Base-by-base conservation (phyloP, 225 moss, liverwort and hornwort genomes). In the Polytrichum commune region DNA sequence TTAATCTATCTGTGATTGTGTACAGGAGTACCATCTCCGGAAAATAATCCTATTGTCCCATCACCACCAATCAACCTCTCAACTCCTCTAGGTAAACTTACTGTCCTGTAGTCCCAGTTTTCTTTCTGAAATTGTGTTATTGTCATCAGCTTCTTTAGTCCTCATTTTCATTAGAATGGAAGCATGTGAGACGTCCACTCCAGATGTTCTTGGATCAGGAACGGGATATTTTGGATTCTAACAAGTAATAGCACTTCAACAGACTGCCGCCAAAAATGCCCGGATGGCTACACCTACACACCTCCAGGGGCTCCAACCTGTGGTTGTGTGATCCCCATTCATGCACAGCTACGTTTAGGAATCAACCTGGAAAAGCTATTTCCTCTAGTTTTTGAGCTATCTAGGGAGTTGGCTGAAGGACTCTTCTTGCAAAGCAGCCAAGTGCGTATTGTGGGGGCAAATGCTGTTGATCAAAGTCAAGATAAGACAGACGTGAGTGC, bases 351-450 rank as follows among this genome's bases (percentile, higher is more conserved):
- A 55, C 77, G 82, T 27, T 78, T 91, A 16, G 84, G 76, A 65
- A 78, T 91, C 61, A 82, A 85, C 29, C 67, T 91, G 76, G 90
- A 86, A 28, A 73, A 65, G 2, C 74, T 91, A 62, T 88, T 91
- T 46, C 88, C 88, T 18, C 68, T 88, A 53, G 88, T 88, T 58
- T 78, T 74, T 56, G 86, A 88, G 82, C 82, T 91, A 62, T 83
- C 90, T 2, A 78, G 74, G 73, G 90, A 91, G 76, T 82, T 91
- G 8, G 86, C 90, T 23, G 76, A 78, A 32, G 90, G 90, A 22
- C 80, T 85, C 57, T 91, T 86, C 64, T 74, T 91, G 60, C 88
- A 81, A 76, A 85, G 76, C n/a, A 86, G 85, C 78, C 90, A 91
- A 80, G 91, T 93, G 38, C 85, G 76, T 30, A 89, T 93, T 56